Base-by-base conservation (phyloP, 371 early-diverging fungal species). In the Dentiscutata heterogama region DNA sequence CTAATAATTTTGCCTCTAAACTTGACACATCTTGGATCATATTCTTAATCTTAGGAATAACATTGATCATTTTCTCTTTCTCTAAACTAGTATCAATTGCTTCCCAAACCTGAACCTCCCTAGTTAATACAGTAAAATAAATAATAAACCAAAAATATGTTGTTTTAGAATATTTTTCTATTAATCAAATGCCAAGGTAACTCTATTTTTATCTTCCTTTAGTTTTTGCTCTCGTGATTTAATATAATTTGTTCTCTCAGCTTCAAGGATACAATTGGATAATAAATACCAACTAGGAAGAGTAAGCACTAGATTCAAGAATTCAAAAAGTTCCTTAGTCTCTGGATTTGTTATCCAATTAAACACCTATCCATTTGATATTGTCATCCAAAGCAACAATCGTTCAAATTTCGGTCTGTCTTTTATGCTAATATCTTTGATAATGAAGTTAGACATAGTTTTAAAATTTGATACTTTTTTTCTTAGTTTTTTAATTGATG, bases 111-210 rank as follows among this genome's bases (percentile, higher is more conserved):
- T 46, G 46, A 50, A 50, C 27, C 42, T 50, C 2, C 2, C 65
- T 65, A 46, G 51, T 50, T 46, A n/a, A 31, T 1, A 2, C 35
- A 65, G 65, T 64, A 25, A 39, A 29, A 78, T 46, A 64, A 78
- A 46, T 63, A 77, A 31, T 46, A 46, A 39, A 46, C 77, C 77
- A 39, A 77, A 77, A 3, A 77, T 42, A 25, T 77, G 63, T 77
- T 77, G 22, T 7, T 63, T 60, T n/a, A 61, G 10, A 63, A 77
- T 39, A 46, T 77, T 77, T 77, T 61, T 77, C 64, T 63, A 77
- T 0, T 50, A 27, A 60, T 77, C 77, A 63, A 77, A 77, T 63
- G 77, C 50, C 27, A 77, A 61, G 20, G 64, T 77, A 22, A 77
- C 42, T 3, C 77, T 64, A 77, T 64, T 20, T 8, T 60, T 61